A percentile compares a stretch with the other conserved stretches of the same genome.
Conservation (phyloP, 768 basidiomycete genomes). For the Boletus coccyginus region DNA sequence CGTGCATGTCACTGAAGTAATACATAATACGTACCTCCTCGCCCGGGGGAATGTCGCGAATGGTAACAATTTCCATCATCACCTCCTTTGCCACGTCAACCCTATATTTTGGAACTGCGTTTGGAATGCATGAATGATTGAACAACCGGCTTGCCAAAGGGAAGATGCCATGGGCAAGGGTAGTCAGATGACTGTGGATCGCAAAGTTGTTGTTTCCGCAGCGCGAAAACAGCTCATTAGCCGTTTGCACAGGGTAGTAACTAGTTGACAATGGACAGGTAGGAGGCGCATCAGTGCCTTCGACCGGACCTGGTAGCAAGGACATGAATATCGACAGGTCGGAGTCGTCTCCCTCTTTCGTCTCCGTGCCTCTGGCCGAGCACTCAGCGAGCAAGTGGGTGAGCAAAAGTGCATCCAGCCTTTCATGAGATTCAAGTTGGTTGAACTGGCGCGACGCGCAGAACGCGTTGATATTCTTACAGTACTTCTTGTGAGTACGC, state of each 20-base stretch:
- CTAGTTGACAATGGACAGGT: conserved; percentile 33
- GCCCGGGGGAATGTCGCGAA: conserved; percentile 50
- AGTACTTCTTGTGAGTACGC: conserved; percentile 66
- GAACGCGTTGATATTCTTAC: conserved; percentile 53
- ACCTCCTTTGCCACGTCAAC: conserved; percentile 39
- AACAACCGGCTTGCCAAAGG: conserved; percentile 76
- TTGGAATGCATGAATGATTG: conserved; percentile 81
- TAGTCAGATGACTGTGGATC: conserved; percentile 67
- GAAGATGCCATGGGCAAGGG: conserved; percentile 73
- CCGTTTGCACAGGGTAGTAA: conserved; percentile 20
- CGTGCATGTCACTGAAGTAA: not conserved
- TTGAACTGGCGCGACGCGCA: conserved; percentile 45
- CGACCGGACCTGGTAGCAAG: conserved; percentile 43
- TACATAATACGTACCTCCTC: conserved; percentile 57
- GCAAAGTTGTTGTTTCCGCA: conserved; percentile 84
- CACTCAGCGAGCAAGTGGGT: conserved; percentile 55
- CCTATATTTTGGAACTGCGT: conserved; percentile 61
- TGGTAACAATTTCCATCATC: conserved; percentile 62
- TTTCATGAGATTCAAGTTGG: conserved; percentile 49
- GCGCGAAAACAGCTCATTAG: conserved; percentile 45
- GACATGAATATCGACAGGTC: conserved; percentile 38
- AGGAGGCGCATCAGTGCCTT: conserved; percentile 24
- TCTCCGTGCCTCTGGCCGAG: conserved; percentile 10
- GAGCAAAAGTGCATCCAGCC: conserved; percentile 60
- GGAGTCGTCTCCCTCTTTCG: conserved; percentile 16